A percentile compares a stretch with the other conserved stretches of the same genome.
phyloP scores from a whole-genome alignment of 495 filamentous ascomycete genomes.

The Trichoderma parareesei region DNA sequence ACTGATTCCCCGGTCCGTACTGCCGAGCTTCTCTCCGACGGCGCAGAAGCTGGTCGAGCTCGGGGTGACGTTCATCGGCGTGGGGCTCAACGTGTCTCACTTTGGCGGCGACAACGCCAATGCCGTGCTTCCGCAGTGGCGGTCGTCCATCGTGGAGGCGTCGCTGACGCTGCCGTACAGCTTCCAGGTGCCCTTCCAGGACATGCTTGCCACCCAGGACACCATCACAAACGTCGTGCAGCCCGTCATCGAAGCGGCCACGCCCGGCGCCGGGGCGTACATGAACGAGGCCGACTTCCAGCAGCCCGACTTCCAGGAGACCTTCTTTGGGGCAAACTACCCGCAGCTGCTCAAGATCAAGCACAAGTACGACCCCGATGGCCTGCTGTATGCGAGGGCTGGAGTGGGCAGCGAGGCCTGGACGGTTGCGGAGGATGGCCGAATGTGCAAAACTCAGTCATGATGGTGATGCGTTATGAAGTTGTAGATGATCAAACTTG shows the following conservation, averaged over 20 bases:
- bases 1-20: conserved; percentile 44
- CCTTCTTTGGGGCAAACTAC: conserved; percentile 38
- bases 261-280: conserved; percentile 30
- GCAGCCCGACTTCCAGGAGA: conserved; percentile 24
- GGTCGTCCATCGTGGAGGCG: conserved; percentile 20
- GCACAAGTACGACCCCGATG: conserved; percentile 38
- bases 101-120: conserved; percentile 38
- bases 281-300: conserved; percentile 41
- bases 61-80: conserved; percentile 36
- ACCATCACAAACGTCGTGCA: conserved; percentile 43
- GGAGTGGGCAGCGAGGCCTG: conserved; percentile 13
- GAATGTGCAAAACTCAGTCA: conserved; percentile 11
- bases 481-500: background rate
- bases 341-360: conserved; percentile 35
- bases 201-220: conserved; percentile 34
- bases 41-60: conserved; percentile 38
- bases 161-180: conserved; percentile 15
- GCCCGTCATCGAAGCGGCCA: conserved; percentile 31
- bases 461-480: background rate
- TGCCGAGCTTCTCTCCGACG: conserved; percentile 35
- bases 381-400: conserved; percentile 29
- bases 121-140: conserved; percentile 51
- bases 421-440: conserved; percentile 12
- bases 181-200: conserved; percentile 16
- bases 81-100: conserved; percentile 25